These are phyloP conservation scores for Globisporangium cylindrosporum DNA, from an alignment of 352 stramenopile species.

Conservation along the genomic window DNA sequence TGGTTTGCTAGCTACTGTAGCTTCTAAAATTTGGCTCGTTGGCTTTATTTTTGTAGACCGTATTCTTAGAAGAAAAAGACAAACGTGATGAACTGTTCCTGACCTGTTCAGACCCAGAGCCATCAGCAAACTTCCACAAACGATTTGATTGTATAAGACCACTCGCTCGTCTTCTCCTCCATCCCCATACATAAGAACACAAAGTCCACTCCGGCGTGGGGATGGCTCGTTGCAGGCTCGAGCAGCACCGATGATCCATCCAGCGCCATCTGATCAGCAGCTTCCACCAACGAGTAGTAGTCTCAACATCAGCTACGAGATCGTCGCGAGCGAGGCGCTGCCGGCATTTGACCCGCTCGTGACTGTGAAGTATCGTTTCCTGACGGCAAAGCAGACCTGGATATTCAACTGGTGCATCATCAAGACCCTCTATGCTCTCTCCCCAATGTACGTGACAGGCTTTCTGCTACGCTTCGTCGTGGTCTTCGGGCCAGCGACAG, in stretches of 20 bases:
- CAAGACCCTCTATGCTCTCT: neutral
- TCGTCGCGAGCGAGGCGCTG: conserved; percentile 7
- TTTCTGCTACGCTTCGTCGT: conserved; percentile 2
- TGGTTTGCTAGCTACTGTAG: too few relatives aligned
- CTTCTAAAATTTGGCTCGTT: neutral
- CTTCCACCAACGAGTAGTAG: neutral
- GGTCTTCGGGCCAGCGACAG: conserved; percentile 1
- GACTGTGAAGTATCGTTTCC: conserved; percentile 11
- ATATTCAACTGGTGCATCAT: conserved; percentile 3
- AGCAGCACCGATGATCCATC: neutral
- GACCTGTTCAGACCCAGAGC: neutral
- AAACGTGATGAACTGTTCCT: neutral
- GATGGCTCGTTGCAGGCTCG: neutral
- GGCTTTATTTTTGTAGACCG: neutral
- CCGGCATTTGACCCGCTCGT: neutral
- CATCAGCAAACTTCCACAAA: neutral
- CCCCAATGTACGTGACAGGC: conserved; percentile 9
- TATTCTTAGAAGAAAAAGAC: neutral
- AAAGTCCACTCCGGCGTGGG: neutral
- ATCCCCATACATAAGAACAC: neutral
- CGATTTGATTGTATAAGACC: neutral
- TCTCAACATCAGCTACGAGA: conserved; percentile 6
- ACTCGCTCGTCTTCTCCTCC: neutral
- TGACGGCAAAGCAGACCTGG: neutral
- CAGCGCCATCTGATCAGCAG: neutral